Percentiles rank a stretch among this genome's conserved stretches.
Evolutionary conservation across 257 asterid genomes (phyloP).

Genomic region (Lavandula angustifolia): DNA sequence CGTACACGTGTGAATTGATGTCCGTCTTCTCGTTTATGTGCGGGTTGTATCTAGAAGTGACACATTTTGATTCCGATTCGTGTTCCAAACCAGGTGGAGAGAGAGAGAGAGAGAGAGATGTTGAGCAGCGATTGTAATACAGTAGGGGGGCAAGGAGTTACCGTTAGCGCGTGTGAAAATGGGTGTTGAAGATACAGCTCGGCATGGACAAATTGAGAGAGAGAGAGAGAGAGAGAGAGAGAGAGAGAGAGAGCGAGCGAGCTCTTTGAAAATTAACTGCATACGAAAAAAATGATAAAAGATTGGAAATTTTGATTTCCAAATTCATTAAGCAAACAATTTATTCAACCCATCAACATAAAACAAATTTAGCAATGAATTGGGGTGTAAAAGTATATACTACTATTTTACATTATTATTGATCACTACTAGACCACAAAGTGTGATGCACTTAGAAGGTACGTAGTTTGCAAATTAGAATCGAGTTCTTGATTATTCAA

Average conservation of each 20-base stretch:
- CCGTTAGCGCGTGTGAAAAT: conserved; percentile 22
- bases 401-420: too few species aligned
- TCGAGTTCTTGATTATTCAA: too few species aligned
- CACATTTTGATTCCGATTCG: conserved; percentile 29
- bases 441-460: too few species aligned
- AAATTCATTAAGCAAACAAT: too few species aligned
- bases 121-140: conserved; percentile 19
- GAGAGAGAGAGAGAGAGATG: conserved; percentile 26
- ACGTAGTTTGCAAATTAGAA: too few species aligned
- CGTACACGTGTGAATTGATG: conserved; percentile 29
- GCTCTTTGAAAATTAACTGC: too few species aligned
- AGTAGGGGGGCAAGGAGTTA: conserved; percentile 24
- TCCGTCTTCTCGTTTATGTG: background rate
- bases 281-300: too few species aligned
- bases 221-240: conserved; percentile 18
- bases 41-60: conserved; percentile 15
- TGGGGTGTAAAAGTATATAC: too few species aligned
- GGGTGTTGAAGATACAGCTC: conserved; percentile 36
- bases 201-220: conserved; percentile 21
- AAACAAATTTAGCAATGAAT: too few species aligned
- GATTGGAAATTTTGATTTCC: too few species aligned
- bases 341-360: too few species aligned
- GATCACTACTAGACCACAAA: too few species aligned
- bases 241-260: background rate
- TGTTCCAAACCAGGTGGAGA: background rate